Evolutionary conservation across 176 grass and related monocot genomes (phyloP).

Genomic region (Saccharum spontaneum): DNA sequence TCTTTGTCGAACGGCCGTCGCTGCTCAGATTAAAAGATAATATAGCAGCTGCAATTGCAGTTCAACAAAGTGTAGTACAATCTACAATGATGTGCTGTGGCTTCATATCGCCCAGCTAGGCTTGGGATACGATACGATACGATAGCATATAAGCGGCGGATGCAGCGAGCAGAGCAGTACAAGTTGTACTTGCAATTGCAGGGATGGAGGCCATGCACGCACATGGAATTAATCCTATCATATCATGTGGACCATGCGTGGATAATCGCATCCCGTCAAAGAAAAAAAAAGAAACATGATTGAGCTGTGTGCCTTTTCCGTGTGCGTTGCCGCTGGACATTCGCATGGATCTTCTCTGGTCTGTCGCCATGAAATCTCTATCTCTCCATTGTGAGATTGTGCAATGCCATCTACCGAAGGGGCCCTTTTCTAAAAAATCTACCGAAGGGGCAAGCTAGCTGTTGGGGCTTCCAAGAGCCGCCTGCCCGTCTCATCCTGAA

Average conservation of each 20-base stretch:
- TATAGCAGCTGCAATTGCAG: not conserved
- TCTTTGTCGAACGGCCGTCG: not conserved
- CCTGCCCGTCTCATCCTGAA: not conserved
- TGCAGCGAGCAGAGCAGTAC: not conserved
- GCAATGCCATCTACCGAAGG: not conserved
- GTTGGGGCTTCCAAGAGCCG: not conserved
- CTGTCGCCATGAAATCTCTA: not conserved
- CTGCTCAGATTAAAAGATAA: not conserved
- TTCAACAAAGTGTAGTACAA: not conserved
- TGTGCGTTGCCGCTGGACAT: conserved; percentile 15
- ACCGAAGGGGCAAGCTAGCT: not conserved
- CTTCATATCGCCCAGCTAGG: not conserved
- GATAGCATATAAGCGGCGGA: not conserved
- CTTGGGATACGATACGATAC: not conserved
- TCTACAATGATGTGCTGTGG: not conserved
- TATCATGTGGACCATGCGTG: not conserved
- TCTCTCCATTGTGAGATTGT: not conserved
- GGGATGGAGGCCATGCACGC: not conserved
- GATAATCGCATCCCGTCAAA: conserved; percentile 15
- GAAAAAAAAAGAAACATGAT: not conserved
- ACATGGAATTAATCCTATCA: not conserved
- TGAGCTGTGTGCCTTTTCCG: not conserved
- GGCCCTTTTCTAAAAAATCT: too few relatives aligned
- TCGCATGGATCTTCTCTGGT: conserved; percentile 12
- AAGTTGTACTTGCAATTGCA: not conserved